Evolutionary conservation across 2,329 filamentous ascomycete genomes (phyloP), one percentile per base, ranked within the genome.

Genomic region (Blastomyces emzantsi): DNA sequence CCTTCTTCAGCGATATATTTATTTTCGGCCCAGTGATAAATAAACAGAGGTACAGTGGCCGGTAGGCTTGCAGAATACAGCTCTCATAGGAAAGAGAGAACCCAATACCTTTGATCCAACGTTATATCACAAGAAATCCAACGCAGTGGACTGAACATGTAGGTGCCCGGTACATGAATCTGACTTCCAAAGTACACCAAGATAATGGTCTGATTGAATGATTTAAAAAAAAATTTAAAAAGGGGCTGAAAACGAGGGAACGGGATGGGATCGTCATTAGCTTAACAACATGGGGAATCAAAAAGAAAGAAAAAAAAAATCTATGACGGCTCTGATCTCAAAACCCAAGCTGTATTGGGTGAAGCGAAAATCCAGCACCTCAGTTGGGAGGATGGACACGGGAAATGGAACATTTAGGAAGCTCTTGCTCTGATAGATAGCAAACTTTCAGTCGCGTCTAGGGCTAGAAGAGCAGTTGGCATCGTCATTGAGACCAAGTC

Each of bases 401-500:
- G 33, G 22, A 22, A 22, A 47, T 39, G 7, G 11, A 52, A 13
- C 19, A 28, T 13, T 57, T 25, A 30, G 17, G 4, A 36, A 39
- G 36, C 9, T 13, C 36, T 39, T 39, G 54, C 19, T 19, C 33
- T 49, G 45, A 56, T 7, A 22, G 30, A 13, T 2, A 56, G n/a
- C n/a, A 56, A 7, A 6, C 3, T 36, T 6, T 59, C 22, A 59
- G 25, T 25, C n/a, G 17, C 22, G 25, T 15, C 22, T 28, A 49
- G 17, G 47, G 17, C 22, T 4, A 2, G 28, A 11, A 30, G 57
- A 41, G 11, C 15, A 19, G 43, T 9, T n/a, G 15, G n/a, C 28
- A 36, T 62, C 60, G n/a, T 62, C 36, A 36, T 62, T 57, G 36
- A 63, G 22, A 8, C 62, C 57, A 60, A 63, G 45, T 1, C 54